Base-by-base conservation (phyloP, 306 rosid genomes). In the Cicer judaicum region DNA sequence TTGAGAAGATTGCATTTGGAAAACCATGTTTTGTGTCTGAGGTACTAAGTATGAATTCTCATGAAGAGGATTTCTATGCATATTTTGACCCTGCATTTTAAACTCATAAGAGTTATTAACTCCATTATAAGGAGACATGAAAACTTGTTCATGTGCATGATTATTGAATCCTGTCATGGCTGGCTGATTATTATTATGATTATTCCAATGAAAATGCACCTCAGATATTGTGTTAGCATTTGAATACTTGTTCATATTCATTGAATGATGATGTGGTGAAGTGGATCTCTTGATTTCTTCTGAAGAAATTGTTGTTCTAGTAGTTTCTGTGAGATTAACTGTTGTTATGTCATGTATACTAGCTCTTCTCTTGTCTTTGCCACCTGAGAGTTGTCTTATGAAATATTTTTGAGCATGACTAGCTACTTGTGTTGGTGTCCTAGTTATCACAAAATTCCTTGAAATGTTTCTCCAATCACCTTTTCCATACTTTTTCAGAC, bases 391-490 rank as follows among this genome's bases (percentile, higher is more conserved):
- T 72, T 91, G 97, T 72, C 99, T 73, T 54, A 94, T 88, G 87
- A 94, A 90, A 86, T 88, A 94, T 53, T 94, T 94, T 82, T 94
- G 99, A 36, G 99, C 99, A 70, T 94, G 99, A 42, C 99, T 94
- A 15, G 99, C 99, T 11, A 94, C 99, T 49, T 92, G 99, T 2
- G 99, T 94, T 5, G 97, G 96, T 1, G 97, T 92, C 63, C 97
- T 66, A 53, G 91, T 87, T 0, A 85, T 79, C 73, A 92, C 97
- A 38, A 84, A 92, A 62, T 90, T 90, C 18, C 96, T 83, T 0
- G 97, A 92, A 18, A 92, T 94, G 71, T 89, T 94, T 79, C 99
- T 92, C 99, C 99, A 94, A 75, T 94, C 99, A 1, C 99, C 97
- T 80, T 92, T 94, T 38, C 97, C 97, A 67, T 90, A 85, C 81